A percentile compares a stretch with the other conserved stretches of the same genome.
These are phyloP conservation scores for Syzygium syzygioides DNA, from an alignment of 441 rosid species.

Conservation along the genomic window DNA sequence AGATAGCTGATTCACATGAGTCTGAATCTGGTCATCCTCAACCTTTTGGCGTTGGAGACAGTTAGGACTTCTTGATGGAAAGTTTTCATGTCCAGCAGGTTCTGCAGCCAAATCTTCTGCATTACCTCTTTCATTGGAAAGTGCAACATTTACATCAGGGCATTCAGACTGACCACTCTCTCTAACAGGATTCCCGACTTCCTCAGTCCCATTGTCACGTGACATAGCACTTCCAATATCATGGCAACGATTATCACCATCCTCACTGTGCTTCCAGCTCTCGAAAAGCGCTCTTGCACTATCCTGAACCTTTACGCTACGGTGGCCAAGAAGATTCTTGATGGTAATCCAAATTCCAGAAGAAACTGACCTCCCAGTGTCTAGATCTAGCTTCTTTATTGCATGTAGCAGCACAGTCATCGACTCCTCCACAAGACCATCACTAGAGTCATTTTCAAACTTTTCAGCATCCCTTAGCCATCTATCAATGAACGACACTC, in stretches of 20 bases:
- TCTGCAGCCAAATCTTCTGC: slow-evolving; percentile 33
- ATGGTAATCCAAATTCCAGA: slow-evolving; percentile 78
- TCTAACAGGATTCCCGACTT: slow-evolving; percentile 12
- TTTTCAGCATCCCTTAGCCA: slow-evolving; percentile 75
- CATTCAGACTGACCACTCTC: slow-evolving; percentile 28
- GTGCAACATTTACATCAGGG: slow-evolving; percentile 29
- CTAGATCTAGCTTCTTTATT: slow-evolving; percentile 67
- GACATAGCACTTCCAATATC: slow-evolving; percentile 31
- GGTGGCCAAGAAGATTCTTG: slow-evolving; percentile 62
- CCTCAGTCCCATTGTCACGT: slow-evolving; percentile 17
- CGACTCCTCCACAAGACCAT: slow-evolving; percentile 63
- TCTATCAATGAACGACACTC: slow-evolving; percentile 61
- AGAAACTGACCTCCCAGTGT: slow-evolving; percentile 55
- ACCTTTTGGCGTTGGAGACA: slow-evolving; percentile 25
- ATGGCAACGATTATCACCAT: slow-evolving; percentile 21
- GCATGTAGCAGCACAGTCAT: slow-evolving; percentile 66
- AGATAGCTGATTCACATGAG: slow-evolving; percentile 16
- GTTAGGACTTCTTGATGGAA: slow-evolving; percentile 29
- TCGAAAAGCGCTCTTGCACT: slow-evolving; percentile 57
- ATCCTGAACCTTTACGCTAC: slow-evolving; percentile 56
- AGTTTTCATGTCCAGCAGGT: slow-evolving; percentile 22
- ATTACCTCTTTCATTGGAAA: slow-evolving; percentile 23
- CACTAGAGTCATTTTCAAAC: slow-evolving; percentile 37
- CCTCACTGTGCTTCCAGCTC: slow-evolving; percentile 53
- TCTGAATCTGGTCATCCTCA: slow-evolving; percentile 32